A percentile compares a stretch with the other conserved stretches of the same genome.
Conservation (phyloP, 1,284 basidiomycete genomes). For the Exobasidium cylindrosporum region DNA sequence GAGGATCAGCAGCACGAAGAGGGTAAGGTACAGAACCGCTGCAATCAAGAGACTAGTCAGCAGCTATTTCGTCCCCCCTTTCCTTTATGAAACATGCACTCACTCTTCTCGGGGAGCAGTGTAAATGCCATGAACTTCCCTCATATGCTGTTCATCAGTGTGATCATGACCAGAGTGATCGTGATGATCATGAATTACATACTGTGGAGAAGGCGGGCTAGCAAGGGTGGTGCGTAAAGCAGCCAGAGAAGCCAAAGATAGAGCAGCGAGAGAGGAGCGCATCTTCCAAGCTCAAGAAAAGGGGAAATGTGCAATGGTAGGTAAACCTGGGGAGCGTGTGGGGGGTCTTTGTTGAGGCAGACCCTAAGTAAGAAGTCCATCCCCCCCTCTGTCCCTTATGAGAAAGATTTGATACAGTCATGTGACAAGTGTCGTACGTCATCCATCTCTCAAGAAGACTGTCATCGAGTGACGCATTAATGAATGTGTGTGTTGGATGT, state of each 20-base stretch:
- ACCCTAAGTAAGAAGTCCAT: too few relatives aligned
- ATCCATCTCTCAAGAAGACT: too few relatives aligned
- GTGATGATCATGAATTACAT: not conserved
- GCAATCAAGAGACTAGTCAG: too few relatives aligned
- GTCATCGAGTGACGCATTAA: too few relatives aligned
- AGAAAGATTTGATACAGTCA: too few relatives aligned
- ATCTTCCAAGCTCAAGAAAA: too few relatives aligned
- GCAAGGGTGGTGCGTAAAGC: not conserved
- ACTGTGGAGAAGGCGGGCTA: not conserved
- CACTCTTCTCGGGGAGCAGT: slow-evolving; percentile 2
- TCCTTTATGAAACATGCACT: not conserved
- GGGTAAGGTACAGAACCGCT: slow-evolving; percentile 8
- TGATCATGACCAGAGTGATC: slow-evolving; percentile 3
- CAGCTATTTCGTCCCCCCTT: not conserved
- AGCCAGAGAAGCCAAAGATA: not conserved
- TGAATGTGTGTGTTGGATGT: too few relatives aligned
- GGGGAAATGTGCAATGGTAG: too few relatives aligned
- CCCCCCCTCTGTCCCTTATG: too few relatives aligned
- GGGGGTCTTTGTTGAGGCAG: too few relatives aligned
- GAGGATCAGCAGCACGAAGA: slow-evolving; percentile 5
- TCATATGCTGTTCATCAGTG: slow-evolving; percentile 5
- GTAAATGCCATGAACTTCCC: slow-evolving; percentile 1
- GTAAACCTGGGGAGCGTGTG: too few relatives aligned
- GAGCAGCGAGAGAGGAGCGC: not conserved
- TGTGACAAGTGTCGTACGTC: too few relatives aligned